Evolutionary conservation across 1,139 yeast species (phyloP).

Genomic region (Insectozyma bohioensis): DNA sequence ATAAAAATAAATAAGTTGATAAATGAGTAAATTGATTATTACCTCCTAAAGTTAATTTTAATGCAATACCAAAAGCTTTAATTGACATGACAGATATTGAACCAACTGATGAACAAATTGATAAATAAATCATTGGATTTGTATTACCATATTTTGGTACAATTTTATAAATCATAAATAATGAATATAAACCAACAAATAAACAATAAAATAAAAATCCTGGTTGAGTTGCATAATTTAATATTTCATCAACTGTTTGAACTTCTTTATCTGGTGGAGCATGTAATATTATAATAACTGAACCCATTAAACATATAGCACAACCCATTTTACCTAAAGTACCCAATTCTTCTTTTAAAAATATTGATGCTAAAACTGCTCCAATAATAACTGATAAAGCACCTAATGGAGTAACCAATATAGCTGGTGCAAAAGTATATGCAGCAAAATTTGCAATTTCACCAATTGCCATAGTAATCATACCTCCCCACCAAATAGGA

Average conservation of each 20-base stretch:
- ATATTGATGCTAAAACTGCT: constrained; percentile 83
- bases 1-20: constrained; percentile 78
- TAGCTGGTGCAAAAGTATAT: constrained; percentile 93
- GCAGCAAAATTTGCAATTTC: constrained; percentile 94
- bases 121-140: constrained; percentile 87
- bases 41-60: constrained; percentile 83
- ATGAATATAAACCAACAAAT: constrained; percentile 62
- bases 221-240: constrained; percentile 77
- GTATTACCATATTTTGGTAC: constrained; percentile 80
- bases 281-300: constrained; percentile 85
- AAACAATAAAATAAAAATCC: constrained; percentile 71
- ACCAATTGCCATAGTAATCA: constrained; percentile 87
- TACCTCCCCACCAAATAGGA: constrained; percentile 97
- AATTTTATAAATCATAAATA: constrained; percentile 78
- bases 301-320: constrained; percentile 85
- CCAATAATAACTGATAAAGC: constrained; percentile 89
- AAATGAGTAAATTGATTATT: constrained; percentile 85
- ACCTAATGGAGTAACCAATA: constrained; percentile 87
- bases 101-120: constrained; percentile 89
- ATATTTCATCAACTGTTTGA: constrained; percentile 83
- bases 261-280: constrained; percentile 94
- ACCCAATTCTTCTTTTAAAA: constrained; percentile 84
- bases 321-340: constrained; percentile 92
- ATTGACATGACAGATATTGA: constrained; percentile 90
- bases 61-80: constrained; percentile 91